Evolutionary conservation across 441 rosid species (phyloP).

Genomic region (Pelargonium citronellum): DNA sequence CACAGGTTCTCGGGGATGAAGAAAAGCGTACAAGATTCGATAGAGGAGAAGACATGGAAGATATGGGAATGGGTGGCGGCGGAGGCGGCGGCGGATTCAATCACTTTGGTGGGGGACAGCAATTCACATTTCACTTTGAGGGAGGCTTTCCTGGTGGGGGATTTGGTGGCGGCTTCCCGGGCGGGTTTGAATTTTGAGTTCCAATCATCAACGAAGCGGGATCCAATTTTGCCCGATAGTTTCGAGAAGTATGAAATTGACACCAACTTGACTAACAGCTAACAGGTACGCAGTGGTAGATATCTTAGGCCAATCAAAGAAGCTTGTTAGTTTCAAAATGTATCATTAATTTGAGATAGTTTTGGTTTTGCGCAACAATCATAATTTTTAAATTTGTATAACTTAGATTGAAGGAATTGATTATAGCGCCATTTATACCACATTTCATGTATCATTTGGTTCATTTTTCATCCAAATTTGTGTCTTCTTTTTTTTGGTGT

Average conservation of each 20-base stretch:
- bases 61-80: slow-evolving; percentile 53
- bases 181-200: background rate
- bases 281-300: slow-evolving; percentile 21
- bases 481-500: too few relatives aligned
- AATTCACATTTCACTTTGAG: slow-evolving; percentile 68
- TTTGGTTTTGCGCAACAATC: slow-evolving; percentile 15
- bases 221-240: background rate
- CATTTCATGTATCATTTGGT: background rate
- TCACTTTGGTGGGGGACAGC: slow-evolving; percentile 83
- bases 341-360: slow-evolving; percentile 13
- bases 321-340: slow-evolving; percentile 10
- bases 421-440: slow-evolving; percentile 2
- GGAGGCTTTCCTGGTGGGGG: slow-evolving; percentile 61
- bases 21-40: slow-evolving; percentile 83
- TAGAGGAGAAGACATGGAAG: slow-evolving; percentile 96
- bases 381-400: slow-evolving; percentile 23
- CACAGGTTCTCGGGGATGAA: slow-evolving; percentile 80
- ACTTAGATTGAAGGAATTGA: slow-evolving; percentile 18
- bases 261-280: slow-evolving; percentile 22
- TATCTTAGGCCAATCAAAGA: slow-evolving; percentile 19
- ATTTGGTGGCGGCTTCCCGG: too few relatives aligned
- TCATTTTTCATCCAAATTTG: background rate
- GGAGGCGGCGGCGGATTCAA: slow-evolving; percentile 58
- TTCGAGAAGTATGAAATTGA: background rate
- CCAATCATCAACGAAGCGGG: background rate